Base-by-base conservation (phyloP, 2,329 filamentous ascomycete species). In the Rhinocladiella similis region DNA sequence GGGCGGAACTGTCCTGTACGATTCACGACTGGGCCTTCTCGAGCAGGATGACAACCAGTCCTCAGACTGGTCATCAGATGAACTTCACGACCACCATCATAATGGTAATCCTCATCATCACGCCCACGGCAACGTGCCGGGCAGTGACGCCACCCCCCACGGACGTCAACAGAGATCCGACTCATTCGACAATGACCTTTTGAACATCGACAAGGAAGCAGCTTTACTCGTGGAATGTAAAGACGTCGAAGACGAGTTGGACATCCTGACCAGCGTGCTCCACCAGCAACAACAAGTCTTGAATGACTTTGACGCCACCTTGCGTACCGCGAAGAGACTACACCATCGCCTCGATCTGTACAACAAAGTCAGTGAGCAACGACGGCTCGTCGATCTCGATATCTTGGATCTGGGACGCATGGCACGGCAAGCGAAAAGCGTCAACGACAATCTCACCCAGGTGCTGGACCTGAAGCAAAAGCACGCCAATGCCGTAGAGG, bases 391-490 rank as follows among this genome's bases (percentile, higher is more conserved):
- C 19, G 82, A 84, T 45, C 76, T 79, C 50, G 80, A 84, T 48
- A 69, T 82, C 46, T 80, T 81, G 57, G 84, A 87, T 57, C 76
- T 87, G n/a, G 76, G 80, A 33, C 76, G 83, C 14, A 87, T 87
- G 84, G 80, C 85, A 64, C 78, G 80, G 49, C 84, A 86, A 67
- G 83, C 84, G 0, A 76, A 80, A 55, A 77, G 80, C 19, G 82
- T 86, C 58, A 86, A 86, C 65, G 72, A 77, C 42, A 81, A 77
- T 54, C 78, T 87, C 43, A 84, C 81, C 0, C 81, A 87, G 62
- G 72, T 88, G 4, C 78, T 88, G 0, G 85, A 88, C 61, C 76
- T 87, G 1, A 88, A 88, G 65, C 85, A 88, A 64, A 87, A 87
- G 68, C 84, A 88, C 56, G 84, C 83, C 61, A 88, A 87, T 69